phyloP scores from a whole-genome alignment of 192 early-diverging fungal species.

The Phlyctochytrium planicorne region DNA sequence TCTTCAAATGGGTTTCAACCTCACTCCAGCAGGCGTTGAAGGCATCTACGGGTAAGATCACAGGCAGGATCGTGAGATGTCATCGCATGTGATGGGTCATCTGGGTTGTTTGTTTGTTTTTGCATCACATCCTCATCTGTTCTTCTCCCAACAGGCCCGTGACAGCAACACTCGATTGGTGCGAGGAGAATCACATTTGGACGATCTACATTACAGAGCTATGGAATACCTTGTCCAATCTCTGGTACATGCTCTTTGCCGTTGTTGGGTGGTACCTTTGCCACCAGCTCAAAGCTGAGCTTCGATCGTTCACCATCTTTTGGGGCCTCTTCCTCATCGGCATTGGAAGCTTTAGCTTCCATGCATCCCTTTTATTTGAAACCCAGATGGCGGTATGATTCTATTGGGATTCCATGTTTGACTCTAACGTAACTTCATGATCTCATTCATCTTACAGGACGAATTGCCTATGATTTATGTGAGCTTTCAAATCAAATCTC shows the following conservation, averaged over 20 bases:
- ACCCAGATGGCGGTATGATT: conserved; percentile 58
- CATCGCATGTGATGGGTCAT: too few species aligned
- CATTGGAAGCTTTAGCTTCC: conserved; percentile 73
- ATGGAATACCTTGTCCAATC: conserved; percentile 73
- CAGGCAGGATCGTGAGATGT: too few species aligned
- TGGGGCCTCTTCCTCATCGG: conserved; percentile 64
- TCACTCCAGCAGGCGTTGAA: conserved; percentile 21
- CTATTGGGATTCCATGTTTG: neutral
- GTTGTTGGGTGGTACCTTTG: conserved; percentile 60
- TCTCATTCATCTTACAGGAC: conserved; percentile 43
- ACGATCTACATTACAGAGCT: conserved; percentile 75
- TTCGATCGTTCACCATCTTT: conserved; percentile 58
- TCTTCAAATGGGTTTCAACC: conserved; percentile 33
- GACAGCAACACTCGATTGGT: conserved; percentile 47
- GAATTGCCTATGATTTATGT: conserved; percentile 69
- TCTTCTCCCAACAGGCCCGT: too few species aligned
- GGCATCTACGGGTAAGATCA: conserved; percentile 32
- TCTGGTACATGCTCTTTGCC: conserved; percentile 61
- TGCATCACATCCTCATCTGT: too few species aligned
- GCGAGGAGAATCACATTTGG: conserved; percentile 69
- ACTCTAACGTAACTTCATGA: neutral
- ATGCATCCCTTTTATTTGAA: conserved; percentile 71
- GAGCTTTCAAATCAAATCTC: neutral
- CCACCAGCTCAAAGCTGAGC: conserved; percentile 43
- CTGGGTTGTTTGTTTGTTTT: too few species aligned